Evolutionary conservation across 495 filamentous ascomycete genomes (phyloP), one percentile per base, ranked within the genome.

Genomic region (Podospora pseudocomata): DNA sequence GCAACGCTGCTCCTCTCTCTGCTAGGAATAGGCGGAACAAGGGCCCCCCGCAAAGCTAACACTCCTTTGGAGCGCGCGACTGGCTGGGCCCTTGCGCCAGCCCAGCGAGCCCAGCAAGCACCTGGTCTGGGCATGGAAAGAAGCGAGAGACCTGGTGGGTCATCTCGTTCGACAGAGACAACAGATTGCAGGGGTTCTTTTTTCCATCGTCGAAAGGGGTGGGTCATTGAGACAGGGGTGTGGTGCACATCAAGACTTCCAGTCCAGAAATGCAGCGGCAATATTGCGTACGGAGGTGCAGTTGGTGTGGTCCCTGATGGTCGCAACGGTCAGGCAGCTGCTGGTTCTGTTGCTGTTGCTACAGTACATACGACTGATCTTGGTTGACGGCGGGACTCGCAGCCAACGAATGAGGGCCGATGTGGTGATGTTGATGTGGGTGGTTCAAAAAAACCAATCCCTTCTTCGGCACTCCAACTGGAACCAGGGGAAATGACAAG

Each of bases 71-170:
- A 19, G 20, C 18, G 49, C 63, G 23, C 63, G 49, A 55, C 39
- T 53, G 39, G 58, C 67, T 58, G 63, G 34, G 60, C 64, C 57
- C 34, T 53, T 6, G 64, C 53, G 60, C 60, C 32, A 49, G 15
- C 13, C 39, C 39, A 13, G 68, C 63, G 19, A 49, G 15, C 39
- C 39, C 39, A 13, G 68, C 66, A 39, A 67, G 6, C 60, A 65
- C 55, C 59, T 67, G 65, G 68, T 34, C 64, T 67, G 65, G 68
- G 59, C 60, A 58, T 57, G 62, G 57, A 60, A 60, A 53, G 27
- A 64, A 66, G 64, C 64, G 64, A 66, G 53, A 60, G 64, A 59
- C 58, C 68, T 34, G 55, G 60, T 62, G 20, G 19, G 49, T 53
- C 53, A 66, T 66, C 63, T 30, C 60, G 19, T 56, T 56, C 19